phyloP scores from a whole-genome alignment of 1,139 yeast genomes.

The Sugiyamaella novakii region DNA sequence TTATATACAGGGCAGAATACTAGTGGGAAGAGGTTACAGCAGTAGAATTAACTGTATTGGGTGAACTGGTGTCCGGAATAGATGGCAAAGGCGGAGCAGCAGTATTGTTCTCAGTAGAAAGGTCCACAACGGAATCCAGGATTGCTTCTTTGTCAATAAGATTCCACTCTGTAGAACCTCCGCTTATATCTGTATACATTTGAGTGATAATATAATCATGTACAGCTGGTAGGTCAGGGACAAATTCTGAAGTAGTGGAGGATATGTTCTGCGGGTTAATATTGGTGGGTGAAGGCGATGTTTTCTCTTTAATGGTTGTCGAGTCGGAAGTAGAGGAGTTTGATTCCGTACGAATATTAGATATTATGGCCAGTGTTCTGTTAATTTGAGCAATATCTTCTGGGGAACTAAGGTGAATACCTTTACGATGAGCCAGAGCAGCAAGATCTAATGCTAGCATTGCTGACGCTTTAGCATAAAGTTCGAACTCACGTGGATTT shows the following conservation, averaged over 20 bases:
- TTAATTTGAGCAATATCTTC: slow-evolving; percentile 27
- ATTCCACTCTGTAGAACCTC: slow-evolving; percentile 44
- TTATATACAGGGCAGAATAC: no score
- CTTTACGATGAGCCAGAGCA: slow-evolving; percentile 29
- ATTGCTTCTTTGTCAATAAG: slow-evolving; percentile 35
- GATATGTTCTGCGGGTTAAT: neutral
- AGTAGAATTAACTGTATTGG: no score
- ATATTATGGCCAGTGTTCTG: slow-evolving; percentile 23
- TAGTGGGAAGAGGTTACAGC: no score
- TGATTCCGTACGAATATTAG: slow-evolving; percentile 10
- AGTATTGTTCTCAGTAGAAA: no score
- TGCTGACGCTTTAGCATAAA: slow-evolving; percentile 39
- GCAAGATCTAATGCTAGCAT: slow-evolving; percentile 42
- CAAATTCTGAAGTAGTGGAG: slow-evolving; percentile 7
- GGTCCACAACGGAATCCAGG: slow-evolving; percentile 14
- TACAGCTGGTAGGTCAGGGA: slow-evolving; percentile 25
- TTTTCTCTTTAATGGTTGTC: neutral
- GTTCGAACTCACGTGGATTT: slow-evolving; percentile 37
- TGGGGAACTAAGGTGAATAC: slow-evolving; percentile 20
- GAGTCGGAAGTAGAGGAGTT: neutral
- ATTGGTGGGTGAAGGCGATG: neutral
- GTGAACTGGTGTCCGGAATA: no score
- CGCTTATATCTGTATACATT: slow-evolving; percentile 40
- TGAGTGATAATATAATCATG: slow-evolving; percentile 40
- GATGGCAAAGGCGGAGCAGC: no score